Evolutionary conservation across 306 rosid species (phyloP).

Genomic region (Pterocarpus macrocarpus): DNA sequence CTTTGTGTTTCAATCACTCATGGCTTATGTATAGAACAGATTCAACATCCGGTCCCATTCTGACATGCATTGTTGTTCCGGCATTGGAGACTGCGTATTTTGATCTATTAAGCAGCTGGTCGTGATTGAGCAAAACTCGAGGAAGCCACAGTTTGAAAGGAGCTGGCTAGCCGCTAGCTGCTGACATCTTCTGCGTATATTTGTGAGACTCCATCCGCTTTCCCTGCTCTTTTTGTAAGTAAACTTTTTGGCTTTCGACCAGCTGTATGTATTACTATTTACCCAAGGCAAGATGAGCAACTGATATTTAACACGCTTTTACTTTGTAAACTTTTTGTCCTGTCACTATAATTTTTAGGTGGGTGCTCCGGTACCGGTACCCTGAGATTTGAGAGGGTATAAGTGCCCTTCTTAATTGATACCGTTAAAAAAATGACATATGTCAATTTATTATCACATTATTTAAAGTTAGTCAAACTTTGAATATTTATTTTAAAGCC

Average conservation of each 20-base stretch:
- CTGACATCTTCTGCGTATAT: constrained; percentile 25
- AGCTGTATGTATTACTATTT: constrained; percentile 31
- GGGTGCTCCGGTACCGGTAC: too few species aligned
- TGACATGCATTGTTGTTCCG: constrained; percentile 5
- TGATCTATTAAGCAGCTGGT: constrained; percentile 20
- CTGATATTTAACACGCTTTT: constrained; percentile 32
- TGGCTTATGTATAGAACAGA: background rate
- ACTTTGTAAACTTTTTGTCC: background rate
- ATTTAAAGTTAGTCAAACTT: too few species aligned
- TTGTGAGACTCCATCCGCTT: constrained; percentile 11
- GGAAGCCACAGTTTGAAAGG: constrained; percentile 30
- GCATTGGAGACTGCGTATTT: constrained; percentile 21
- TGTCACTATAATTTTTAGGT: too few species aligned
- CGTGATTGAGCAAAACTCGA: constrained; percentile 12
- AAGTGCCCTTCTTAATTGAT: too few species aligned
- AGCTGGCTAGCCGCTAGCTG: background rate
- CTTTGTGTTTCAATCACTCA: too few species aligned
- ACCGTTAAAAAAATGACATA: too few species aligned
- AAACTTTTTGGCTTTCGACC: constrained; percentile 29
- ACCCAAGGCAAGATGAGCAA: constrained; percentile 7
- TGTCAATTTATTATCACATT: too few species aligned
- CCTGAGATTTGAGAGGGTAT: too few species aligned
- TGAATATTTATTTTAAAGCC: too few species aligned
- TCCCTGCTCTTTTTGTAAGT: constrained; percentile 43
- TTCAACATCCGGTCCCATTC: constrained; percentile 18